phyloP scores from a whole-genome alignment of 352 stramenopile species.

The Globisporangium emineosum region DNA sequence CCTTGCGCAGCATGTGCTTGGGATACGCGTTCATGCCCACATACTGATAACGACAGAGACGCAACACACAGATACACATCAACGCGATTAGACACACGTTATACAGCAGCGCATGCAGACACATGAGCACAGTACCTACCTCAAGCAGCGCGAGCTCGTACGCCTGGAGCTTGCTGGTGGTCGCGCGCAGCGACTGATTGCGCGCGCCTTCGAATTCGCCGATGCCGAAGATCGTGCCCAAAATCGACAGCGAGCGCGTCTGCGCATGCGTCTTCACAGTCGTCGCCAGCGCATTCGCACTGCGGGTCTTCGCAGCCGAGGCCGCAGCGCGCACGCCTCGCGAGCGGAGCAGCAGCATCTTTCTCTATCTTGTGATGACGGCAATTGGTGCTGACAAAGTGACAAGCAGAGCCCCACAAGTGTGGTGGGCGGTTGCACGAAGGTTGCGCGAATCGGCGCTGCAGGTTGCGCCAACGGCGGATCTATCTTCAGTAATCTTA shows the following conservation, averaged over 20 bases:
- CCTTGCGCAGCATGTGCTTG: slow-evolving; percentile 69
- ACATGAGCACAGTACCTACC: slow-evolving; percentile 20
- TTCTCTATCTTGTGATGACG: slow-evolving; percentile 6
- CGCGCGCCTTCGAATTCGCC: slow-evolving; percentile 74
- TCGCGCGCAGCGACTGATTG: slow-evolving; percentile 49
- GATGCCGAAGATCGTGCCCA: slow-evolving; percentile 78
- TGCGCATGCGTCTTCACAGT: not conserved
- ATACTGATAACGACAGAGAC: slow-evolving; percentile 33
- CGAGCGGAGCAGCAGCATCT: slow-evolving; percentile 7
- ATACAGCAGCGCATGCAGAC: not conserved
- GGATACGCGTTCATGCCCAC: slow-evolving; percentile 78
- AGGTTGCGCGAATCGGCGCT: not conserved
- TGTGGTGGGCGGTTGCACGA: slow-evolving; percentile 12
- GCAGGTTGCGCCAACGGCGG: not conserved
- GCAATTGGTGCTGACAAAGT: not conserved
- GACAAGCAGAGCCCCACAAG: no score
- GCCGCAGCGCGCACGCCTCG: not conserved
- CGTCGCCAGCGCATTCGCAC: not conserved
- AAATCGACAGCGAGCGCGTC: slow-evolving; percentile 53
- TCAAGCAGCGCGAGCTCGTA: slow-evolving; percentile 72
- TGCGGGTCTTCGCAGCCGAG: not conserved
- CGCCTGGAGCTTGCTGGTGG: slow-evolving; percentile 65
- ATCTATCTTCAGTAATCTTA: not conserved
- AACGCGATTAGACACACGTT: not conserved
- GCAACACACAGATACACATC: not conserved